Evolutionary conservation across 805 yeast species (phyloP).

Genomic region (Lipomyces sp.): DNA sequence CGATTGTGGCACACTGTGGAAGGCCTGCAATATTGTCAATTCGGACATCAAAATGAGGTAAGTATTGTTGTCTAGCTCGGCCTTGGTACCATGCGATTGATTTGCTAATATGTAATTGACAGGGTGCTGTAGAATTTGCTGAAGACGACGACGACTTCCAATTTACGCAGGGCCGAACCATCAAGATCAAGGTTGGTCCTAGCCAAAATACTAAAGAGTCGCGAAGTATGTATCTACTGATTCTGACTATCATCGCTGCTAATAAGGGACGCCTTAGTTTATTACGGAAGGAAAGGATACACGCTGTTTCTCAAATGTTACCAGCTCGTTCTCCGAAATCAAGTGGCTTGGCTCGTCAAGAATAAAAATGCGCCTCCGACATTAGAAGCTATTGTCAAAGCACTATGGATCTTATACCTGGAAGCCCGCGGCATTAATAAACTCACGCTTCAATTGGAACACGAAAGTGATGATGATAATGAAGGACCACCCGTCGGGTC

Average conservation of each 20-base stretch:
- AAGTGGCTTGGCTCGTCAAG: constrained; percentile 51
- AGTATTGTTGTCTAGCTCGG: not conserved
- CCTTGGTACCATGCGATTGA: not conserved
- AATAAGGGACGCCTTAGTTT: constrained; percentile 29
- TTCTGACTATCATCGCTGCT: not conserved
- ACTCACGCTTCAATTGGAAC: constrained; percentile 9
- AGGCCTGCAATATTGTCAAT: constrained; percentile 84
- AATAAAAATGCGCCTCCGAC: constrained; percentile 40
- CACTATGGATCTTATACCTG: constrained; percentile 30
- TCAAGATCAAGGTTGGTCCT: constrained; percentile 8
- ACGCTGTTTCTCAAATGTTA: constrained; percentile 52
- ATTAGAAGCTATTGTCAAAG: constrained; percentile 37
- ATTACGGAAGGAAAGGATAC: constrained; percentile 58
- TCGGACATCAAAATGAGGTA: constrained; percentile 80
- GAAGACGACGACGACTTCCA: constrained; percentile 75
- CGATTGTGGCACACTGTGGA: constrained; percentile 70
- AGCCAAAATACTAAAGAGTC: constrained; percentile 41
- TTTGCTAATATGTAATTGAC: not conserved
- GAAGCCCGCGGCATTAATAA: constrained; percentile 30
- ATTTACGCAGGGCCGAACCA: constrained; percentile 37
- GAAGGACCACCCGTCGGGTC: not conserved
- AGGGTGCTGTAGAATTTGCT: constrained; percentile 72
- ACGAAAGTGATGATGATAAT: not conserved
- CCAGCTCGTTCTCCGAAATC: constrained; percentile 58
- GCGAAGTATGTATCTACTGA: constrained; percentile 18